Evolutionary conservation across 345 rosid species (phyloP), one percentile per base, ranked within the genome.

Genomic region (Citrus sinensis): DNA sequence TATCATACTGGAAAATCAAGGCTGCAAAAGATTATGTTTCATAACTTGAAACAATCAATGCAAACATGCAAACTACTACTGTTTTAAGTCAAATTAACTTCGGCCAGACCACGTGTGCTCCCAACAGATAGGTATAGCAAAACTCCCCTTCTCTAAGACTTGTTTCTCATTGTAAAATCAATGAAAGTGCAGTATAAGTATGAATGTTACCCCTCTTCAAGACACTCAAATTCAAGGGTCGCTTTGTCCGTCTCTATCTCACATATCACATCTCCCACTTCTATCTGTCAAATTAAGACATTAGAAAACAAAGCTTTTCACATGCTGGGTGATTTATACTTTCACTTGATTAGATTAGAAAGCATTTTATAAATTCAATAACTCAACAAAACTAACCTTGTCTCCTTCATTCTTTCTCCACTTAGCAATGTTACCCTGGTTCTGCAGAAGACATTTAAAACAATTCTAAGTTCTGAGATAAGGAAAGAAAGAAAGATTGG

Each of bases 221-320:
- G 98, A 86, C 93, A 35, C 87, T 95, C 98, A 79, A 92, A 93
- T 88, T 95, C 99, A 78, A 95, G 90, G 67, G 99, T 95, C 4
- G 99, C 98, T 87, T 95, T 95, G 85, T 95, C 99, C 14, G 98
- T 93, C 94, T 95, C 97, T 84, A 93, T 95, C 92, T 95, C 98
- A 85, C 99, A 93, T 76, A 95, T 87, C 73, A 95, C 86, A 81
- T 95, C 98, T 20, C 98, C 99, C 79, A 93, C 97, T 87, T 92
- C 99, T 84, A 95, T 93, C 99, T 95, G 97, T 84, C 30, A 29
- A 29, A 29, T 29, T 29, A 29, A 29, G 30, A 29, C 30, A 29
- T 29, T 29, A 29, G 2, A 4, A 58, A 35, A 34, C 10, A 29
- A 29, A 29, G 46, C 42, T 0, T 39, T 39, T 39, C 1, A 1